These are phyloP conservation scores for Myochromella boudieri DNA, from an alignment of 768 basidiomycete species.

Conservation along the genomic window DNA sequence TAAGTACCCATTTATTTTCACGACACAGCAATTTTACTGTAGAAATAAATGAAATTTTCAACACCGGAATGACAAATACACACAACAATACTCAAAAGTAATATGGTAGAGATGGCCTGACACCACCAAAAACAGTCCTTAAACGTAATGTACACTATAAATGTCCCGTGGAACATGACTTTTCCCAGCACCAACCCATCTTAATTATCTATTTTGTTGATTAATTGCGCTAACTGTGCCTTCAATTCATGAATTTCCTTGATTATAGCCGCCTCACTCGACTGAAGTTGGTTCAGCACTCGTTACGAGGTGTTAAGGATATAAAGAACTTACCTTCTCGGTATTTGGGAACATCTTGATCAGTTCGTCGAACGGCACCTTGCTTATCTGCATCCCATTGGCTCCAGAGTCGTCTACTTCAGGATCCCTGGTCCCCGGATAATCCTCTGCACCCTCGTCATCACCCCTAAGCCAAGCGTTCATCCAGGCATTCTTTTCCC, in stretches of 20 bases:
- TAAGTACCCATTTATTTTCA: no score
- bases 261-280: slow-evolving; percentile 66
- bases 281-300: slow-evolving; percentile 37
- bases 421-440: slow-evolving; percentile 57
- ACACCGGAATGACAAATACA: no score
- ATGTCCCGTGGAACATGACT: no score
- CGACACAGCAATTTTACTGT: no score
- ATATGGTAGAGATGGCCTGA: no score
- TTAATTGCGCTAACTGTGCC: slow-evolving; percentile 36
- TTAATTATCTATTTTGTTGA: slow-evolving; percentile 33
- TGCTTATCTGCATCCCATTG: slow-evolving; percentile 64
- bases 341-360: slow-evolving; percentile 75
- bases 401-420: slow-evolving; percentile 54
- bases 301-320: neutral
- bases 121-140: no score
- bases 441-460: slow-evolving; percentile 60
- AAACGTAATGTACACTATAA: no score
- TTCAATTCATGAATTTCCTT: slow-evolving; percentile 62
- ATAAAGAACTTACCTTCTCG: slow-evolving; percentile 48
- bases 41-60: no score
- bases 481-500: slow-evolving; percentile 58
- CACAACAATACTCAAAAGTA: no score
- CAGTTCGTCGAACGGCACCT: slow-evolving; percentile 66
- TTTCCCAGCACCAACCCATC: no score
- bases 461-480: slow-evolving; percentile 62